A percentile compares a stretch with the other conserved stretches of the same genome.
phyloP scores from a whole-genome alignment of 2,329 filamentous ascomycete species.

The Colletotrichum liaoningense region DNA sequence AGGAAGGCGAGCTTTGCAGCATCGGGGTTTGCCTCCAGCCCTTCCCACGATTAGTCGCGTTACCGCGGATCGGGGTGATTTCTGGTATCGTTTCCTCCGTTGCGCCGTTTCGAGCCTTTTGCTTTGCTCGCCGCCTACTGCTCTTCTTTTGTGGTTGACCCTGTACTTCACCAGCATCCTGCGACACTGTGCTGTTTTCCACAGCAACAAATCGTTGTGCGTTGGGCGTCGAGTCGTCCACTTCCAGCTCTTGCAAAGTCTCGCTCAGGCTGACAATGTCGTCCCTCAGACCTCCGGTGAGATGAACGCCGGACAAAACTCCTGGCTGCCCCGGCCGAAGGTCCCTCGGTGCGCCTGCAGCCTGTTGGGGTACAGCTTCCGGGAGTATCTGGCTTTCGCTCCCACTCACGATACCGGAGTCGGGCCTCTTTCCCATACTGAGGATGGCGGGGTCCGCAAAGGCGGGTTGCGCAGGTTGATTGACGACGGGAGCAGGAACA shows the following conservation, averaged over 20 bases:
- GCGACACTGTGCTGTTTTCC: neutral
- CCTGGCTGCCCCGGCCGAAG: slow-evolving; percentile 41
- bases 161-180: slow-evolving; percentile 34
- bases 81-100: slow-evolving; percentile 35
- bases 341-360: slow-evolving; percentile 46
- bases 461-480: slow-evolving; percentile 48
- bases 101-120: slow-evolving; percentile 44
- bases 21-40: slow-evolving; percentile 72
- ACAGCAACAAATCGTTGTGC: slow-evolving; percentile 34
- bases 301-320: slow-evolving; percentile 34
- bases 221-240: slow-evolving; percentile 38
- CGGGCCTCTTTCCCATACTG: slow-evolving; percentile 67
- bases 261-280: slow-evolving; percentile 34
- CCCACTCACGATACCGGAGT: slow-evolving; percentile 40
- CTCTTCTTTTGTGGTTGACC: slow-evolving; percentile 43
- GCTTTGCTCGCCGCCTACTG: slow-evolving; percentile 41
- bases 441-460: slow-evolving; percentile 89
- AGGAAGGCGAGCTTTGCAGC: slow-evolving; percentile 69
- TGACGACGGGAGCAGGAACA: slow-evolving; percentile 40
- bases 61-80: slow-evolving; percentile 28
- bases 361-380: slow-evolving; percentile 39
- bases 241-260: slow-evolving; percentile 39
- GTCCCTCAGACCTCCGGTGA: neutral
- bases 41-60: slow-evolving; percentile 52
- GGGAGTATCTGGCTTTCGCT: slow-evolving; percentile 33